phyloP scores from a whole-genome alignment of 1,139 yeast species.

The Geotrichum macrosporum region DNA sequence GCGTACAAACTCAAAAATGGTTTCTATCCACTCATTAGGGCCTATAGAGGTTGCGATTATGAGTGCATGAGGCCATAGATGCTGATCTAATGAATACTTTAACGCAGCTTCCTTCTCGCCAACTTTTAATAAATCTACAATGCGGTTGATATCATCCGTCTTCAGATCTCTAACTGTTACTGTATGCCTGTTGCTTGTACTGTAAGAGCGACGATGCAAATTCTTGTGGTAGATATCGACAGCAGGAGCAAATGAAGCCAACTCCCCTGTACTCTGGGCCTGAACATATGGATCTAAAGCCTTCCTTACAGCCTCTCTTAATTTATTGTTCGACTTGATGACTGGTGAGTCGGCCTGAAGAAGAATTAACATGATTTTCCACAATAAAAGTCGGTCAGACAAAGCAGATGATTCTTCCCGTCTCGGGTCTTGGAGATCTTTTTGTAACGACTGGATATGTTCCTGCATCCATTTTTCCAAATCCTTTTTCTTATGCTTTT shows the following conservation, averaged over 20 bases:
- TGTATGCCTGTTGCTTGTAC: slow-evolving; percentile 28
- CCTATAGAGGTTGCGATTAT: slow-evolving; percentile 65
- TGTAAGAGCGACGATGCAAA: slow-evolving; percentile 16
- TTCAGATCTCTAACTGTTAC: slow-evolving; percentile 34
- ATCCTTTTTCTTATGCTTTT: slow-evolving; percentile 57
- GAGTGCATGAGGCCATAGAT: slow-evolving; percentile 79
- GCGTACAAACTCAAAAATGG: slow-evolving; percentile 50
- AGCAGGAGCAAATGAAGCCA: slow-evolving; percentile 19
- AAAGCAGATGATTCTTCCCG: slow-evolving; percentile 22
- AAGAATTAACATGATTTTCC: slow-evolving; percentile 34
- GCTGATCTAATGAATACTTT: slow-evolving; percentile 54
- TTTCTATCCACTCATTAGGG: slow-evolving; percentile 55
- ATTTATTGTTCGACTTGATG: slow-evolving; percentile 18
- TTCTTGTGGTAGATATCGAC: slow-evolving; percentile 20
- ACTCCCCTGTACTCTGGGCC: slow-evolving; percentile 22
- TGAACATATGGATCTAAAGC: slow-evolving; percentile 22
- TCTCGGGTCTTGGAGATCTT: slow-evolving; percentile 20
- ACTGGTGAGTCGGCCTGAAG: slow-evolving; percentile 29
- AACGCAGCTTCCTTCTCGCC: slow-evolving; percentile 72
- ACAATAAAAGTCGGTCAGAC: slow-evolving; percentile 30
- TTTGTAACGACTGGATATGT: slow-evolving; percentile 20
- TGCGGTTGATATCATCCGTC: slow-evolving; percentile 28
- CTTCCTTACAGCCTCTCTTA: slow-evolving; percentile 17
- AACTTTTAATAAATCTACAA: slow-evolving; percentile 45
- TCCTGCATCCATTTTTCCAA: slow-evolving; percentile 54